Base-by-base conservation (phyloP, 2,329 filamentous ascomycete species). In the Fusarium albosuccineum region DNA sequence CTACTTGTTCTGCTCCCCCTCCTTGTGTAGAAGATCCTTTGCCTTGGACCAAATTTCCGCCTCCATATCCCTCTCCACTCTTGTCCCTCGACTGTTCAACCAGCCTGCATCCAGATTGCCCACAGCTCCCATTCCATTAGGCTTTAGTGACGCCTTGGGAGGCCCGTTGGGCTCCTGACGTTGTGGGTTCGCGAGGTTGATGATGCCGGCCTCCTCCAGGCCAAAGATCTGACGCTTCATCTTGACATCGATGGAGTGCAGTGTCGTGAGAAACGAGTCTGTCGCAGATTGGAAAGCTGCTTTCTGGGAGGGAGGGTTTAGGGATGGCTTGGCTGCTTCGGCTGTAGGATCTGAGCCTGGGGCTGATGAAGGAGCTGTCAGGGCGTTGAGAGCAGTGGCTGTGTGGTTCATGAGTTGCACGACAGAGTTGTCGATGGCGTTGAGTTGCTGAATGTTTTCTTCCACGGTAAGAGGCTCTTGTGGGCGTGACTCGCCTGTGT, bases 81-180 rank as follows among this genome's bases (percentile, higher is more conserved):
- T 91, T 66, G 92, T 91, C 64, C 92, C 93, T 59, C 93, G 87
- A 73, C 92, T 94, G 76, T 97, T 98, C 72, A 98, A 80, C 88
- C 92, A 95, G 33, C 94, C 94, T 13, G 97, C 90, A 75, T 97
- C 94, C 54, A 97, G 82, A 29, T 81, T 82, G 9, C 86, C 87
- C 34, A 88, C 85, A 70, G 82, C 83, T 22, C 83, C 87, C 58
- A 82, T 79, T 39, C 84, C 87, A 44, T 87, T 81, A 39, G 89
- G 83, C 75, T 88, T 80, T 67, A 87, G 70, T 9, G 82, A 81
- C 11, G 79, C 76, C 42, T 77, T 78, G 26, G 84, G 80, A 5
- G 83, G 75, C 1, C 70, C 70, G 8, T 70, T 75, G 9, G 73
- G 70, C 13, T 76, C 75, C 41, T 77, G 74, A 1, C 75, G 82